These are phyloP conservation scores for Ganoderma multipileum DNA, from an alignment of 1,284 basidiomycete species.

Conservation along the genomic window DNA sequence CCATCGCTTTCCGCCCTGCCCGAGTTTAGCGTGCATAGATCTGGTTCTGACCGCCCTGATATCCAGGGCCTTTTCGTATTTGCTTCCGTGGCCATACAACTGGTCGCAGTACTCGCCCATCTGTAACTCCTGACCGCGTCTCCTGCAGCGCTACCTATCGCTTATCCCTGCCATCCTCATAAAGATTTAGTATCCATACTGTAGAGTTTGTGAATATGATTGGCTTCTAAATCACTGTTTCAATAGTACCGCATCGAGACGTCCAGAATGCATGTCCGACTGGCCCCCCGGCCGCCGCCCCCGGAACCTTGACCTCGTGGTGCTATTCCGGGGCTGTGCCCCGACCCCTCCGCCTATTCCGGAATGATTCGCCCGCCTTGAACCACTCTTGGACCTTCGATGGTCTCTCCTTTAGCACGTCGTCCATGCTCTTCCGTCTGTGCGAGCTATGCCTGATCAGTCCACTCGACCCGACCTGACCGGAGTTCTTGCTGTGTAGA, in stretches of 20 bases:
- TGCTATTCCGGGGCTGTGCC: not conserved
- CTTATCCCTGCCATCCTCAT: not conserved
- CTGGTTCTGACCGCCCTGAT: too few species aligned
- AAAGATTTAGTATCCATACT: not conserved
- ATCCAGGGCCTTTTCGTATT: not conserved
- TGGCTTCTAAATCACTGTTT: not conserved
- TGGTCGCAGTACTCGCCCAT: not conserved
- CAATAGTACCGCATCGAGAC: conserved; percentile 2
- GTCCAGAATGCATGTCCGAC: not conserved
- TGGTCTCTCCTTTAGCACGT: not conserved
- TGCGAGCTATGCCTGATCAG: not conserved
- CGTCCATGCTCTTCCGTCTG: not conserved
- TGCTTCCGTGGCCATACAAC: not conserved
- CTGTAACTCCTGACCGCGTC: not conserved
- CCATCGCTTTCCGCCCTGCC: too few species aligned
- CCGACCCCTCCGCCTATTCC: not conserved
- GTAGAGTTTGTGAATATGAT: not conserved
- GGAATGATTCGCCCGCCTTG: not conserved
- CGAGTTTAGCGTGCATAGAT: too few species aligned
- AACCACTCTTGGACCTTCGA: not conserved
- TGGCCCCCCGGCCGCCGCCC: not conserved
- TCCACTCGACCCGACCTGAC: not conserved
- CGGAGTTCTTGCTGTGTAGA: not conserved
- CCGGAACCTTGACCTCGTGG: not conserved
- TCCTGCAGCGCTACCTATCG: not conserved